Percentiles rank a stretch among this genome's conserved stretches.
Evolutionary conservation across 169 alveolate species (phyloP).

Genomic region (Neospora caninum): DNA sequence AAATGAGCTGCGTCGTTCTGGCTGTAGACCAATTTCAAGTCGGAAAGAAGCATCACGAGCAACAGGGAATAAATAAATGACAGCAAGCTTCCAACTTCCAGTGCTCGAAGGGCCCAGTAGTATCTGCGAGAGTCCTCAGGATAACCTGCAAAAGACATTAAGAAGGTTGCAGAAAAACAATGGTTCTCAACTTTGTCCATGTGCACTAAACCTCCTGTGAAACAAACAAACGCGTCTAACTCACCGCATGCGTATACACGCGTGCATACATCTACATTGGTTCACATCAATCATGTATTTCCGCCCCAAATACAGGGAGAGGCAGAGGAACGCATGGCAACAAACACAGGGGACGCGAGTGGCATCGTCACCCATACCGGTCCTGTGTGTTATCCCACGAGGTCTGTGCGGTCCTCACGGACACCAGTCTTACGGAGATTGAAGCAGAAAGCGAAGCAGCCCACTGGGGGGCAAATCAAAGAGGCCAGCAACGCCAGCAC

Average conservation of each 20-base stretch:
- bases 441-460: constrained; percentile 56
- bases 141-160: constrained; percentile 10
- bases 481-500: constrained; percentile 48
- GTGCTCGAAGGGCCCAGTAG: constrained; percentile 57
- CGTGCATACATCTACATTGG: no score
- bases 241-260: no score
- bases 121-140: constrained; percentile 47
- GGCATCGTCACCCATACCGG: no score
- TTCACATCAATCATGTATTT: no score
- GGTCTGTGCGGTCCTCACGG: no score
- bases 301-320: no score
- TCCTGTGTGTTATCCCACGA: no score
- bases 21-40: background rate
- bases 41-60: constrained; percentile 49
- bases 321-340: no score
- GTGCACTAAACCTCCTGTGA: no score
- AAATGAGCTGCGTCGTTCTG: constrained; percentile 1
- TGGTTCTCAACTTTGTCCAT: no score
- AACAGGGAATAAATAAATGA: constrained; percentile 54
- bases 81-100: constrained; percentile 42
- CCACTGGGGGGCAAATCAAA: constrained; percentile 51
- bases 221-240: no score
- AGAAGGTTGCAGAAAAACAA: background rate
- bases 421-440: constrained; percentile 23
- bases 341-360: no score